Conservation (phyloP, 1,284 basidiomycete genomes). For the Rhodotorula glutinis region DNA sequence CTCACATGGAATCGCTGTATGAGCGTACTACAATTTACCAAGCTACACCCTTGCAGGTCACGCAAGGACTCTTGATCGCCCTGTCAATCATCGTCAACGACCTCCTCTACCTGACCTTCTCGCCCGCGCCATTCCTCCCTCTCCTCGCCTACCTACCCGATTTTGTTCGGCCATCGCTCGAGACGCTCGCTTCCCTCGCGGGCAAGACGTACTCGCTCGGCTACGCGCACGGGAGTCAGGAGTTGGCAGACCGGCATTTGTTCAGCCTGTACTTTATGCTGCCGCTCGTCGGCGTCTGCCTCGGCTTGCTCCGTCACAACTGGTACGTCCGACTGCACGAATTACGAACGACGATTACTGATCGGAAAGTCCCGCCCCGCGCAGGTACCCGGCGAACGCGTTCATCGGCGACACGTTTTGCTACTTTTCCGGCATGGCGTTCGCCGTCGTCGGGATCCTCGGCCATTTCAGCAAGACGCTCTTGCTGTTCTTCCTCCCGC, state of each 20-base stretch:
- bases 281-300: conserved; percentile 83
- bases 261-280: conserved; percentile 96
- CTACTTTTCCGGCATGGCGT: conserved; percentile 96
- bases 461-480: conserved; percentile 97
- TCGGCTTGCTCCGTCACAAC: conserved; percentile 87
- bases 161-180: neutral
- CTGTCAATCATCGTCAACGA: conserved; percentile 88
- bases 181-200: neutral
- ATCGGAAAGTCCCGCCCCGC: too few species aligned
- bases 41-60: conserved; percentile 52
- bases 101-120: conserved; percentile 74
- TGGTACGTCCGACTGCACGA: conserved; percentile 58
- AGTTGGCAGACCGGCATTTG: conserved; percentile 85
- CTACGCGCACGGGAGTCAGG: conserved; percentile 47
- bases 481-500: conserved; percentile 93
- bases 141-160: conserved; percentile 4
- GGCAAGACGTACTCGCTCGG: conserved; percentile 23
- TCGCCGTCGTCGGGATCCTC: conserved; percentile 91
- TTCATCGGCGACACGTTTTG: conserved; percentile 98
- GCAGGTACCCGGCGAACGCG: conserved; percentile 89
- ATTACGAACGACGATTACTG: neutral
- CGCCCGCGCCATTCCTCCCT: conserved; percentile 20
- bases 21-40: too few species aligned
- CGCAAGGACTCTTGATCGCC: conserved; percentile 89
- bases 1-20: neutral